Evolutionary conservation across 1,284 basidiomycete genomes (phyloP).

Genomic region (Cryptococcus maquisensis): DNA sequence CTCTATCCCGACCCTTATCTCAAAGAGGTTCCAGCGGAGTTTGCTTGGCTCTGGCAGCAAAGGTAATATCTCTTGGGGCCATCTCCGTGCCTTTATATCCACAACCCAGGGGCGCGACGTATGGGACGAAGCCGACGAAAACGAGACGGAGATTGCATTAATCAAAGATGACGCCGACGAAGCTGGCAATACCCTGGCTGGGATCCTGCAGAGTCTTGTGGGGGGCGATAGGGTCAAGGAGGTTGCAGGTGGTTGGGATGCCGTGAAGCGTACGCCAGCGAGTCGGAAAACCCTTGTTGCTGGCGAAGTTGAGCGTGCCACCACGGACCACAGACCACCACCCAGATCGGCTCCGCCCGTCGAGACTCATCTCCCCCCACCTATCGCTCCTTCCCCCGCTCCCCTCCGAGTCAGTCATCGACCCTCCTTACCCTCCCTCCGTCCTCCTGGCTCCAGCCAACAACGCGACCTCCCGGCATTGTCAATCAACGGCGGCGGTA

Average conservation of each 20-base stretch:
- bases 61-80: slow-evolving; percentile 53
- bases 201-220: slow-evolving; percentile 22
- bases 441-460: slow-evolving; percentile 4
- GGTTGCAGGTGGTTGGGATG: slow-evolving; percentile 35
- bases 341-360: slow-evolving; percentile 13
- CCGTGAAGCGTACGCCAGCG: slow-evolving; percentile 11
- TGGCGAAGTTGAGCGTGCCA: slow-evolving; percentile 1
- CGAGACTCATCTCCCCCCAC: slow-evolving; percentile 14
- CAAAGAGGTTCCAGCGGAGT: slow-evolving; percentile 70
- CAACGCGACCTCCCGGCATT: slow-evolving; percentile 28
- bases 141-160: slow-evolving; percentile 26
- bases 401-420: slow-evolving; percentile 18
- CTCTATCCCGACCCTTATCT: slow-evolving; percentile 76
- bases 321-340: neutral
- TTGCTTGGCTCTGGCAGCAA: slow-evolving; percentile 41
- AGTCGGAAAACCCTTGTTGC: slow-evolving; percentile 9
- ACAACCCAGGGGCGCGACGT: slow-evolving; percentile 62
- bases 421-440: slow-evolving; percentile 29
- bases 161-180: slow-evolving; percentile 32
- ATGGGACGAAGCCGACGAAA: slow-evolving; percentile 56
- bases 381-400: slow-evolving; percentile 10
- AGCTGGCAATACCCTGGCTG: slow-evolving; percentile 16
- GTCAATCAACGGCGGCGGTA: slow-evolving; percentile 14
- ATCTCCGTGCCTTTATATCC: slow-evolving; percentile 69
- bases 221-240: slow-evolving; percentile 19